These are phyloP conservation scores for Chaetomium sp. DNA, from an alignment of 2,329 filamentous ascomycete species.

Conservation along the genomic window DNA sequence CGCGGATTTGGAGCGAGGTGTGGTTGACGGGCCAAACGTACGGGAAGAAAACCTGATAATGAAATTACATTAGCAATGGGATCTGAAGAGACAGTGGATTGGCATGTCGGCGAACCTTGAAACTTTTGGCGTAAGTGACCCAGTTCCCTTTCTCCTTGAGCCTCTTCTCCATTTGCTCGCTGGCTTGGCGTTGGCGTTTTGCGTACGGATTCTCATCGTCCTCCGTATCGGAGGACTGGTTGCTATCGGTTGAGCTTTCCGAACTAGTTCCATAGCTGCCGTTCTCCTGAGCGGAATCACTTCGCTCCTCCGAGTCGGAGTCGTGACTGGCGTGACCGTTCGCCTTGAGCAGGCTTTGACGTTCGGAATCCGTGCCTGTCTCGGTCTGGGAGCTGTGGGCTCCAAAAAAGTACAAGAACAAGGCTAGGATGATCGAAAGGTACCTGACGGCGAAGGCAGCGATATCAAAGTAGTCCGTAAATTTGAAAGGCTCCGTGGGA, in stretches of 20 bases:
- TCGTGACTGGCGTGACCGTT: constrained; percentile 23
- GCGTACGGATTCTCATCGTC: constrained; percentile 49
- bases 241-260: constrained; percentile 18
- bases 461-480: constrained; percentile 26
- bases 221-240: constrained; percentile 28
- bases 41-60: constrained; percentile 60
- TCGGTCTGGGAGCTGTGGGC: constrained; percentile 18
- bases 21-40: constrained; percentile 71
- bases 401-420: constrained; percentile 29
- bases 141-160: constrained; percentile 70
- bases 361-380: constrained; percentile 46
- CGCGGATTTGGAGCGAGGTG: constrained; percentile 58
- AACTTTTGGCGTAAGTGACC: constrained; percentile 70
- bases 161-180: constrained; percentile 57
- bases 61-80: neutral
- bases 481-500: constrained; percentile 2
- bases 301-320: constrained; percentile 22
- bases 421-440: constrained; percentile 29
- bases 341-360: constrained; percentile 50
- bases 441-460: constrained; percentile 30
- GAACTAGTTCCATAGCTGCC: constrained; percentile 36
- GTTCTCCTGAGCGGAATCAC: constrained; percentile 15
- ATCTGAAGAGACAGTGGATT: neutral
- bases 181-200: constrained; percentile 45
- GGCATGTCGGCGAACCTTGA: constrained; percentile 40